Evolutionary conservation across 805 yeast species (phyloP).

Genomic region (Scheffersomyces lignosus): DNA sequence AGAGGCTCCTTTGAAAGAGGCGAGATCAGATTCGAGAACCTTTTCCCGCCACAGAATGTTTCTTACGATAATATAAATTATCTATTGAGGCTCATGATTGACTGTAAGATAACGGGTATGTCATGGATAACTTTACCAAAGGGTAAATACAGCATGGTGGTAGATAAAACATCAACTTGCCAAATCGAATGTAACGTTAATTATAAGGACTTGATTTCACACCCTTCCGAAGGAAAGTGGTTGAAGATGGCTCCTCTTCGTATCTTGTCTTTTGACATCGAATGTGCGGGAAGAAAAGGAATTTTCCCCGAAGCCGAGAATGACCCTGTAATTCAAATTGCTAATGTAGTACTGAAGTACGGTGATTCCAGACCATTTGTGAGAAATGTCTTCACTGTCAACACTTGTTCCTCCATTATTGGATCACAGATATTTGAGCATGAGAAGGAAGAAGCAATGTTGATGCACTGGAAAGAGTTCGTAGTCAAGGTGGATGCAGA

Average conservation of each 20-base stretch:
- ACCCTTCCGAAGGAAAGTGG: conserved; percentile 92
- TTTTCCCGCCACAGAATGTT: conserved; percentile 60
- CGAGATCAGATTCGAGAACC: conserved; percentile 61
- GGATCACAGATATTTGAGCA: conserved; percentile 87
- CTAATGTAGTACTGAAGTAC: conserved; percentile 83
- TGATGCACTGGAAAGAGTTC: conserved; percentile 83
- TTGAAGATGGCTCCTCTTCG: conserved; percentile 90
- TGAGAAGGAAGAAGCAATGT: conserved; percentile 76
- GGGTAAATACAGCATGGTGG: conserved; percentile 57
- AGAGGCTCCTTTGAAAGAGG: conserved; percentile 86
- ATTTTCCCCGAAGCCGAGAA: conserved; percentile 92
- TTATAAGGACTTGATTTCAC: conserved; percentile 70
- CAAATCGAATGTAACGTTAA: conserved; percentile 80
- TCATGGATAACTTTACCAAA: conserved; percentile 92
- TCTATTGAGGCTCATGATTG: conserved; percentile 84
- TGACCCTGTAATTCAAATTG: conserved; percentile 96
- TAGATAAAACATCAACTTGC: conserved; percentile 62
- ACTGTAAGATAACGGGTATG: conserved; percentile 92
- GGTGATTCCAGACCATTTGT: conserved; percentile 90
- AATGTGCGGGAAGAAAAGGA: conserved; percentile 97
- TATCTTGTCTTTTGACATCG: conserved; percentile 92
- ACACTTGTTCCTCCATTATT: conserved; percentile 88
- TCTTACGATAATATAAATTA: conserved; percentile 92
- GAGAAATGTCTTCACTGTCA: conserved; percentile 90
- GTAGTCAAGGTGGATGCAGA: conserved; percentile 87